A percentile compares a stretch with the other conserved stretches of the same genome.
phyloP scores from a whole-genome alignment of 345 rosid genomes.

The Citrus medica region DNA sequence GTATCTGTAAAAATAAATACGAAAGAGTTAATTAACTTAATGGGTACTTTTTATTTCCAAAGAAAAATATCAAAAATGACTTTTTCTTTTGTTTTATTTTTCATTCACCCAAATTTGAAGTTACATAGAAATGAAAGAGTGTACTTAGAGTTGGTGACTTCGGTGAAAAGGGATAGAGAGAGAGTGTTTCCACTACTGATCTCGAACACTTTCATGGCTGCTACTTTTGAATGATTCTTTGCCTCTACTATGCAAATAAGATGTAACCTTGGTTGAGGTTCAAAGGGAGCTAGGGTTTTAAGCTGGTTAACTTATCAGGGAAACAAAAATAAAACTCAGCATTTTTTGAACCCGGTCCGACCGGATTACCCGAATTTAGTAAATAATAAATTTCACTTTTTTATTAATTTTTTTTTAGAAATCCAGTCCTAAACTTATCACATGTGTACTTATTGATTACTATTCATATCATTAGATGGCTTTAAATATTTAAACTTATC shows the following conservation, averaged over 20 bases:
- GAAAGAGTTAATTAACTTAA: background rate
- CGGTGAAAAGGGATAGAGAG: conserved; percentile 60
- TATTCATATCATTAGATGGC: too few species aligned
- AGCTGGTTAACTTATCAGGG: background rate
- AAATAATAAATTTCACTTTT: too few species aligned
- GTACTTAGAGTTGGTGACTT: conserved; percentile 78
- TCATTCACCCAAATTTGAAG: background rate
- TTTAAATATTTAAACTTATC: too few species aligned
- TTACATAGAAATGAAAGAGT: conserved; percentile 13
- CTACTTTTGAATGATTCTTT: background rate
- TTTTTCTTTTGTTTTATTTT: background rate
- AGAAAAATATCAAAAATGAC: background rate
- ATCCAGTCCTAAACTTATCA: too few species aligned
- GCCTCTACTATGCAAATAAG: background rate
- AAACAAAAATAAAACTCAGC: too few species aligned
- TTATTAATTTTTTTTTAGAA: too few species aligned
- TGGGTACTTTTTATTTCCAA: background rate
- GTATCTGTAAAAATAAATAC: background rate
- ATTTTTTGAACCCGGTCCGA: background rate
- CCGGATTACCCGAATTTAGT: background rate
- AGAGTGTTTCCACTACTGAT: conserved; percentile 45
- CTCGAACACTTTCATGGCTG: conserved; percentile 55
- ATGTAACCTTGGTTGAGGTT: background rate
- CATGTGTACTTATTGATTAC: too few species aligned
- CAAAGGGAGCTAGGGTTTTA: conserved; percentile 25